Base-by-base conservation (phyloP, 306 rosid species). In the Gastrolobium villosum region DNA sequence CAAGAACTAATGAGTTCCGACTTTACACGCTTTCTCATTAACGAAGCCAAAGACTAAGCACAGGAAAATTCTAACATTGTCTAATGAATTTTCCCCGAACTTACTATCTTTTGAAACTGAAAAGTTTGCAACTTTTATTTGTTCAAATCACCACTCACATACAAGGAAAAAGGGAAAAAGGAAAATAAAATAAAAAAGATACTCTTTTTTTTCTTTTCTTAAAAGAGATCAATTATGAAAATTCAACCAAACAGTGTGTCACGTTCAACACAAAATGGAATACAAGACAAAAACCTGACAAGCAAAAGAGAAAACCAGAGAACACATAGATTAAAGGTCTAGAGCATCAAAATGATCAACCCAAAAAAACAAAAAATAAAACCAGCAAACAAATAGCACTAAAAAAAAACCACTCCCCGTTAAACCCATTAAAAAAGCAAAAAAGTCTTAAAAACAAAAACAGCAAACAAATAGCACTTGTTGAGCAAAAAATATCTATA, bases 1-100 rank as follows among this genome's bases (percentile, higher is more conserved):
- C 9, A 48, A 60, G 65, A 57, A 46, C 20, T 10, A 30, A 32
- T 8, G 62, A 70, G 72, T 75, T 49, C 30, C 20, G 20, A 75
- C 46, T 63, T 75, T 13, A 35, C 77, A 52, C 72, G 75, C 63
- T 82, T 74, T 8, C 54, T 14, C 41, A 59, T 13, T 34, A 30
- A 28, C 55, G 55, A 70, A 62, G 65, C 48, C 72, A 20, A 75
- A 70, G 56, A 75, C 43, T 57, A 67, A 49, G 65, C 65, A 77
- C 65, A 54, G 79, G 70, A 76, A 77, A 82, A 67, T 79, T 70
- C 78, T 68, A 72, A 78, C 70, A 65, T 57, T 40, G 65, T 36
- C 32, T 11, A 63, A 53, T 61, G 39, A 63, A 34, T 14, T 44
- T 28, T 67, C 52, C 52, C 55, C 41, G 54, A 80, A 43, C 54